Evolutionary conservation across 2,329 filamentous ascomycete genomes (phyloP).

Genomic region (Endoconidiophora laricicola): DNA sequence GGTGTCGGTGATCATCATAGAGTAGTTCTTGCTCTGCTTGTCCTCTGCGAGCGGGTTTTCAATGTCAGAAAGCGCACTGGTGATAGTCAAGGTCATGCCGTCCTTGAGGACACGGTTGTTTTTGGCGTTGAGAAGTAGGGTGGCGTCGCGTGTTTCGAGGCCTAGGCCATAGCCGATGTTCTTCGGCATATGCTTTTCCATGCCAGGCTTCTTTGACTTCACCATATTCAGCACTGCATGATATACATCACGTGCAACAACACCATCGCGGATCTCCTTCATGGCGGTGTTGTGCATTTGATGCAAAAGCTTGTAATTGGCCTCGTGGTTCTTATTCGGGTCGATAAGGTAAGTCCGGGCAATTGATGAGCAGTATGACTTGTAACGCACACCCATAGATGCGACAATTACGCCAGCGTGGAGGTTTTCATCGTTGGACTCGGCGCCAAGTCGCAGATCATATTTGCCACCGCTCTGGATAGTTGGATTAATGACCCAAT

Average conservation of each 20-base stretch:
- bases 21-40: conserved; percentile 78
- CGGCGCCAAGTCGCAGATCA: conserved; percentile 65
- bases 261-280: conserved; percentile 79
- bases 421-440: conserved; percentile 65
- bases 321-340: conserved; percentile 89
- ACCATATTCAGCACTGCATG: conserved; percentile 67
- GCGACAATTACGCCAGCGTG: conserved; percentile 90
- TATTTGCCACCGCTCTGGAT: conserved; percentile 94
- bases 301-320: conserved; percentile 77
- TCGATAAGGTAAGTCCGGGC: conserved; percentile 92
- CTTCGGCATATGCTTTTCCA: conserved; percentile 89
- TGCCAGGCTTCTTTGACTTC: conserved; percentile 79
- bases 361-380: conserved; percentile 85
- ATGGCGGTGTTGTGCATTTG: conserved; percentile 77
- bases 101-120: conserved; percentile 72
- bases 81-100: conserved; percentile 89
- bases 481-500: conserved; percentile 83
- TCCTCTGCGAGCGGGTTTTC: conserved; percentile 76
- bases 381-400: conserved; percentile 82
- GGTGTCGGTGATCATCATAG: conserved; percentile 80
- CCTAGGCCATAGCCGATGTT: conserved; percentile 86
- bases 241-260: conserved; percentile 77
- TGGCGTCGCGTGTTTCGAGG: conserved; percentile 74
- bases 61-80: conserved; percentile 77
- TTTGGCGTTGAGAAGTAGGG: conserved; percentile 73